These are phyloP conservation scores for Pezicula rhizophila DNA, from an alignment of 2,329 filamentous ascomycete species.

Conservation along the genomic window DNA sequence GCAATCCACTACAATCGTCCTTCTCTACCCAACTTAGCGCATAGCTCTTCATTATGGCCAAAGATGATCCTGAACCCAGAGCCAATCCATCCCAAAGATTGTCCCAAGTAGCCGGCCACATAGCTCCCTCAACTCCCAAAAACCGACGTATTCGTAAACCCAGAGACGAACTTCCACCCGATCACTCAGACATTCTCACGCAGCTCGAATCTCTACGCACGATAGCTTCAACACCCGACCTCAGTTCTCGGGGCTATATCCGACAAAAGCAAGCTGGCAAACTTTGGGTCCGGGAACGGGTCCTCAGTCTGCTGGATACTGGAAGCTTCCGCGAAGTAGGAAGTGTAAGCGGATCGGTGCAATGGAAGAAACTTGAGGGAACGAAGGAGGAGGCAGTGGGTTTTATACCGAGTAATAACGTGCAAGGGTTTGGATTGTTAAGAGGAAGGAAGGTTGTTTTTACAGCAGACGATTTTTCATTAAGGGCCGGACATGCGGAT, in stretches of 20 bases:
- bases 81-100: slow-evolving; percentile 28
- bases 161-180: slow-evolving; percentile 43
- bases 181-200: slow-evolving; percentile 56
- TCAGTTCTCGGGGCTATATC: slow-evolving; percentile 49
- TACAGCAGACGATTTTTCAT: slow-evolving; percentile 59
- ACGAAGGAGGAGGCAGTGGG: slow-evolving; percentile 40
- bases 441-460: slow-evolving; percentile 49
- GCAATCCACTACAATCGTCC: too few species aligned
- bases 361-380: slow-evolving; percentile 44
- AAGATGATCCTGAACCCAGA: slow-evolving; percentile 1
- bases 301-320: slow-evolving; percentile 50
- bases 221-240: slow-evolving; percentile 49
- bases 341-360: slow-evolving; percentile 51
- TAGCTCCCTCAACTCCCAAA: slow-evolving; percentile 22
- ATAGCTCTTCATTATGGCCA: slow-evolving; percentile 8
- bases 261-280: slow-evolving; percentile 59
- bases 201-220: slow-evolving; percentile 45
- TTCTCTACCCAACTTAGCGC: too few species aligned
- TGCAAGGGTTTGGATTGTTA: slow-evolving; percentile 51
- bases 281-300: slow-evolving; percentile 57
- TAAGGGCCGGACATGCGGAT: slow-evolving; percentile 59
- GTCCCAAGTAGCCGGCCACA: slow-evolving; percentile 25
- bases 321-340: slow-evolving; percentile 54
- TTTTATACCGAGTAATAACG: slow-evolving; percentile 56
- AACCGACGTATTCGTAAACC: slow-evolving; percentile 22